Evolutionary conservation across 192 early-diverging fungal genomes (phyloP).

Genomic region (Backusella tuberculispora): DNA sequence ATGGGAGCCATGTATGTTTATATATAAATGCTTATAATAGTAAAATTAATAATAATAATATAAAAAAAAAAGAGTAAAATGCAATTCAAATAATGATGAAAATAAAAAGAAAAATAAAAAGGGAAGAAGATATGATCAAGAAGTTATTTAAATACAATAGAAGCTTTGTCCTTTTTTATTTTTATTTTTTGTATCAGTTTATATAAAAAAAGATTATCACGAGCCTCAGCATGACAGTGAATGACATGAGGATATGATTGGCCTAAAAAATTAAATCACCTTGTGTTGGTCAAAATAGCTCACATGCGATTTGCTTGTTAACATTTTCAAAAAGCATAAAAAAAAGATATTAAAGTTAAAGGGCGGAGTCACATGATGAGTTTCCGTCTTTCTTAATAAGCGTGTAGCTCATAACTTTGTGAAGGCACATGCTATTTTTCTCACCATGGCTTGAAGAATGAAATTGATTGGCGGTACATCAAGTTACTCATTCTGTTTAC

Average conservation of each 20-base stretch:
- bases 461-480: background rate
- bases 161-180: background rate
- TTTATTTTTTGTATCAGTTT: background rate
- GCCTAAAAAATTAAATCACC: constrained; percentile 14
- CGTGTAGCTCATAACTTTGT: background rate
- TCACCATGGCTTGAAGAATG: background rate
- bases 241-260: constrained; percentile 1
- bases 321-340: background rate
- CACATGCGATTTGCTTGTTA: constrained; percentile 15
- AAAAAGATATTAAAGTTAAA: background rate
- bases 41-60: background rate
- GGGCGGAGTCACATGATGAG: constrained; percentile 15
- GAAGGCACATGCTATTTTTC: constrained; percentile 20
- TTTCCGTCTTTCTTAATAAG: background rate
- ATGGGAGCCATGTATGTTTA: constrained; percentile 11
- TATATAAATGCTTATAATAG: background rate
- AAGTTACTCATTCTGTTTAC: constrained; percentile 14
- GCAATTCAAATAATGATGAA: background rate
- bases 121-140: background rate
- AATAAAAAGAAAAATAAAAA: background rate
- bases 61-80: background rate
- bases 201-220: constrained; percentile 17
- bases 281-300: background rate
- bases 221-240: constrained; percentile 23
- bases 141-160: background rate